These are phyloP conservation scores for Erodium moschatum DNA, from an alignment of 441 rosid species.

Conservation along the genomic window DNA sequence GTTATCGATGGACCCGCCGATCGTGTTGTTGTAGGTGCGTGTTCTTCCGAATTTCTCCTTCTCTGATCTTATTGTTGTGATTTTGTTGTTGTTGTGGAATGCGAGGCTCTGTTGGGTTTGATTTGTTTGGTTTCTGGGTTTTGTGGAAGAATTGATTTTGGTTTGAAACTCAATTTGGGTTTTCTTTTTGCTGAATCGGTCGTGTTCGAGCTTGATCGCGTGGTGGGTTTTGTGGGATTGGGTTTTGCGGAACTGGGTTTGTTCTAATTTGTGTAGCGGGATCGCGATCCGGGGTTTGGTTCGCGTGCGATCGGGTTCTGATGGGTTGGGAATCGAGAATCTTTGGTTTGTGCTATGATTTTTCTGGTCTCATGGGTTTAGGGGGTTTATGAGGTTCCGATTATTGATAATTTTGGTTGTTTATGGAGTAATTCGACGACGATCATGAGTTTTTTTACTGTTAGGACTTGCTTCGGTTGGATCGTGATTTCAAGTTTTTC, in stretches of 20 bases:
- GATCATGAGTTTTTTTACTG: not conserved
- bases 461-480: not conserved
- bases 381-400: not conserved
- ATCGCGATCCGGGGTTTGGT: not conserved
- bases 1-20: not conserved
- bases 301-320: not conserved
- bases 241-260: not conserved
- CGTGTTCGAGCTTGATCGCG: not conserved
- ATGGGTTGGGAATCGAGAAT: not conserved
- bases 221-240: not conserved
- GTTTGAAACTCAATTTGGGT: too few relatives aligned
- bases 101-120: not conserved
- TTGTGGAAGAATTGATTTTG: not conserved
- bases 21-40: not conserved
- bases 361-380: not conserved
- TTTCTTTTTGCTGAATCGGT: too few relatives aligned
- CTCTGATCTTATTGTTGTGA: not conserved
- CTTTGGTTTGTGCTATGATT: not conserved
- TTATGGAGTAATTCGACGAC: constrained; percentile 1
- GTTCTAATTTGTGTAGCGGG: not conserved
- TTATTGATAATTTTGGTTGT: not conserved
- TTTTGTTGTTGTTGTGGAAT: not conserved
- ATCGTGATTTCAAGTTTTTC: not conserved
- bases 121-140: not conserved
- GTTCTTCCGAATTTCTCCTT: too few relatives aligned